phyloP scores from a whole-genome alignment of 2,329 filamentous ascomycete genomes.

The Fusarium solani-melongenae region DNA sequence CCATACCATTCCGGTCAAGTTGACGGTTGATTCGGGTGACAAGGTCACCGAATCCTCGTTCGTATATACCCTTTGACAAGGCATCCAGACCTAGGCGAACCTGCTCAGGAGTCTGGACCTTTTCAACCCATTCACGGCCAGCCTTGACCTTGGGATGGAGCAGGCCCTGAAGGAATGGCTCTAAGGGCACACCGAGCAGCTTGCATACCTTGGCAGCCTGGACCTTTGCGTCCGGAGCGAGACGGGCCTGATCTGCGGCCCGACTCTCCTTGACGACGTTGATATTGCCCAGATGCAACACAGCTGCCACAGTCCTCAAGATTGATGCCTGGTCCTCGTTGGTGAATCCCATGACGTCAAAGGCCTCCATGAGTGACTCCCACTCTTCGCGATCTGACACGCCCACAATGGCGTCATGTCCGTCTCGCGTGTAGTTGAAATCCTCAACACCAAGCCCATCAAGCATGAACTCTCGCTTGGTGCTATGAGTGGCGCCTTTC shows the following conservation, averaged over 20 bases:
- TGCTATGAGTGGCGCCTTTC: conserved; percentile 78
- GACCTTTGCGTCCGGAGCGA: conserved; percentile 78
- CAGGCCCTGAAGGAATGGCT: conserved; percentile 88
- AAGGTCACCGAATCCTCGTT: conserved; percentile 92
- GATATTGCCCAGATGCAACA: conserved; percentile 94
- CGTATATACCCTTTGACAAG: conserved; percentile 96
- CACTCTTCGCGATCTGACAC: conserved; percentile 93
- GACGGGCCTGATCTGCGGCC: conserved; percentile 87
- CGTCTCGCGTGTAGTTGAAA: conserved; percentile 91
- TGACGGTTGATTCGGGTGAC: conserved; percentile 92
- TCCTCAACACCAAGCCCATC: conserved; percentile 81
- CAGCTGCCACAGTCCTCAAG: conserved; percentile 86
- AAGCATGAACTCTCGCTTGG: conserved; percentile 82
- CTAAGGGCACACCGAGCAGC: conserved; percentile 84
- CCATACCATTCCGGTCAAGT: conserved; percentile 85
- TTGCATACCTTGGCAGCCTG: conserved; percentile 83
- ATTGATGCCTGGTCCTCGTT: conserved; percentile 86
- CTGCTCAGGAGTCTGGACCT: conserved; percentile 96
- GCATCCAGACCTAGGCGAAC: conserved; percentile 91
- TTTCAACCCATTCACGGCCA: conserved; percentile 97
- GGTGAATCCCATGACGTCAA: conserved; percentile 92
- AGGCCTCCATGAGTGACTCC: conserved; percentile 90
- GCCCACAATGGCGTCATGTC: conserved; percentile 90
- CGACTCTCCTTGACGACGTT: conserved; percentile 90
- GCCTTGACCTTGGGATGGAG: conserved; percentile 95